phyloP scores from a whole-genome alignment of 1,284 basidiomycete genomes.

The Exobasidium rhododendri region DNA sequence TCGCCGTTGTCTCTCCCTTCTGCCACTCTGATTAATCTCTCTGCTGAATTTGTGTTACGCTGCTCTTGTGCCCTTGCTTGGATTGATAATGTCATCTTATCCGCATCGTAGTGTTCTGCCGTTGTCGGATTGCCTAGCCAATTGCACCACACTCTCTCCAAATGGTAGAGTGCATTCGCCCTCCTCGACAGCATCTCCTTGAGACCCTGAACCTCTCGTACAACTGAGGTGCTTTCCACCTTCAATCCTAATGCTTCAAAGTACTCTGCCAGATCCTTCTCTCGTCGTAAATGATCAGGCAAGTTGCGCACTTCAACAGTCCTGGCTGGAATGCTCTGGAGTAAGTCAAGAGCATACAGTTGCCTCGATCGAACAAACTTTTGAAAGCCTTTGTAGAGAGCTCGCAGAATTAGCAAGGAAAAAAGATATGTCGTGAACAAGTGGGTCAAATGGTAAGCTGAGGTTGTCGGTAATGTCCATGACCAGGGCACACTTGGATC shows the following conservation, averaged over 20 bases:
- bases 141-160: conserved; percentile 78
- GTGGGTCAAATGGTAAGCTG: conserved; percentile 63
- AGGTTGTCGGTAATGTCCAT: conserved; percentile 54
- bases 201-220: conserved; percentile 74
- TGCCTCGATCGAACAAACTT: conserved; percentile 88
- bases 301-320: conserved; percentile 84
- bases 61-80: conserved; percentile 2
- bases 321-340: conserved; percentile 86
- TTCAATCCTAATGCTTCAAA: conserved; percentile 66
- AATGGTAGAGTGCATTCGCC: conserved; percentile 70
- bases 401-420: conserved; percentile 76
- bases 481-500: conserved; percentile 33
- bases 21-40: neutral
- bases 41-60: neutral
- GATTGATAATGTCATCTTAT: conserved; percentile 32
- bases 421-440: conserved; percentile 90
- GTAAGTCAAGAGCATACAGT: conserved; percentile 85
- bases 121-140: conserved; percentile 90
- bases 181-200: conserved; percentile 71
- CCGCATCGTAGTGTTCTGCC: conserved; percentile 69
- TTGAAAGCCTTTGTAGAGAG: conserved; percentile 82
- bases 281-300: conserved; percentile 75
- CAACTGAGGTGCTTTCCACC: conserved; percentile 86
- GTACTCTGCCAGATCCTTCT: conserved; percentile 82
- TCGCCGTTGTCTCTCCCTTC: neutral